Conservation (phyloP, 73 alveolate genomes). For the Tetrahymena elliotti region DNA sequence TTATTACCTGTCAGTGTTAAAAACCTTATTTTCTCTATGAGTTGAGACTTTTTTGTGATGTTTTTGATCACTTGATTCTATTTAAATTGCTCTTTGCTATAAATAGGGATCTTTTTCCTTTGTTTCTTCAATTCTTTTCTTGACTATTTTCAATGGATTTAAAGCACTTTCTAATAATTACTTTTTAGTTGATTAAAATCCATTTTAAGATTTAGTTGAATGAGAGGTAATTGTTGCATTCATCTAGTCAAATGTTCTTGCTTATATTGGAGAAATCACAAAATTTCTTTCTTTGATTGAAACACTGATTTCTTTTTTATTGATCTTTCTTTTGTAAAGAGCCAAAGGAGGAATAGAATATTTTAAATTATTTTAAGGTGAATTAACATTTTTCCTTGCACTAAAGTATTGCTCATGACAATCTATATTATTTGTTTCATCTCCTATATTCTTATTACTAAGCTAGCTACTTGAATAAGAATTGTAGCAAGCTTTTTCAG, state of each 20-base stretch:
- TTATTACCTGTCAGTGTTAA: background rate
- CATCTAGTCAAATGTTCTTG: background rate
- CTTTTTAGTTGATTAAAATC: background rate
- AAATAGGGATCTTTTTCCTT: background rate
- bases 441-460: background rate
- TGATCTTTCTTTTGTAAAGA: background rate
- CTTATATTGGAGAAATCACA: background rate
- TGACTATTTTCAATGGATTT: background rate
- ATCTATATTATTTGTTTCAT: background rate
- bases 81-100: background rate
- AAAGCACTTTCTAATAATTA: background rate
- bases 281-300: background rate
- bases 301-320: background rate
- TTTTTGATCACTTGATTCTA: background rate
- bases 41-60: background rate
- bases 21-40: background rate
- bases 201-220: background rate
- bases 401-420: background rate
- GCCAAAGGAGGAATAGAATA: background rate
- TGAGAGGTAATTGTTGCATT: background rate
- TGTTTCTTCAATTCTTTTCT: background rate
- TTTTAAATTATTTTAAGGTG: background rate
- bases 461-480: background rate
- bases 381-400: background rate
- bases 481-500: background rate